Evolutionary conservation across 495 filamentous ascomycete species (phyloP).

Genomic region (Podospora comata): DNA sequence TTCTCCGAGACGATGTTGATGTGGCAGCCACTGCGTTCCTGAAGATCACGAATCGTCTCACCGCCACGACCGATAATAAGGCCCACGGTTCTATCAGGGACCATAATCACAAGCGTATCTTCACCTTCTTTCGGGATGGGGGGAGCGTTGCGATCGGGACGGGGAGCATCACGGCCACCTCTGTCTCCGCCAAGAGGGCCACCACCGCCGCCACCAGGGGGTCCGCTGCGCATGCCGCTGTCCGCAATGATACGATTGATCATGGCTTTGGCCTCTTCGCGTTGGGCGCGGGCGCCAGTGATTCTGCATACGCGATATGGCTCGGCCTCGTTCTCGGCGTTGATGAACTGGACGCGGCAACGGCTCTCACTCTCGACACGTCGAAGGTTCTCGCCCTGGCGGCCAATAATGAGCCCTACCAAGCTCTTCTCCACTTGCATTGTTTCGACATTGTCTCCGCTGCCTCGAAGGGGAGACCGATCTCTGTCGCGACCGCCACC

Average conservation of each 20-base stretch:
- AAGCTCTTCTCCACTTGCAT: conserved; percentile 73
- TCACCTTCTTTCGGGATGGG: conserved; percentile 65
- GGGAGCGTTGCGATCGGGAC: conserved; percentile 26
- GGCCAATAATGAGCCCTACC: conserved; percentile 80
- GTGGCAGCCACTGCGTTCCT: conserved; percentile 80
- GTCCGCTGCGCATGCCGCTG: conserved; percentile 61
- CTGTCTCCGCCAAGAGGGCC: conserved; percentile 22
- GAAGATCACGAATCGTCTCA: conserved; percentile 84
- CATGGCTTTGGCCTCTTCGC: conserved; percentile 66
- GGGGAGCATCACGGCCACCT: conserved; percentile 22
- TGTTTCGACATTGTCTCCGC: conserved; percentile 63
- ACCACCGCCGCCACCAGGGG: conserved; percentile 30
- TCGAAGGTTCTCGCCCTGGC: conserved; percentile 76
- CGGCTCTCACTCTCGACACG: conserved; percentile 72
- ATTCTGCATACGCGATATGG: conserved; percentile 74
- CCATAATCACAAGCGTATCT: conserved; percentile 77
- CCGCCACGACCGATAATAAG: conserved; percentile 81
- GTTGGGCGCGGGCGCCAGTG: conserved; percentile 60
- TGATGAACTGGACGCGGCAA: conserved; percentile 77
- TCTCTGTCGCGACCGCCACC: conserved; percentile 46
- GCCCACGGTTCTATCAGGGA: conserved; percentile 83
- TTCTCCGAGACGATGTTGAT: conserved; percentile 86
- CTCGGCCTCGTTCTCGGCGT: conserved; percentile 61
- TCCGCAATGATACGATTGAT: conserved; percentile 81
- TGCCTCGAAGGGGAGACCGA: conserved; percentile 52